Base-by-base conservation (phyloP, 495 filamentous ascomycete species). In the Bathelium albidoporum region DNA sequence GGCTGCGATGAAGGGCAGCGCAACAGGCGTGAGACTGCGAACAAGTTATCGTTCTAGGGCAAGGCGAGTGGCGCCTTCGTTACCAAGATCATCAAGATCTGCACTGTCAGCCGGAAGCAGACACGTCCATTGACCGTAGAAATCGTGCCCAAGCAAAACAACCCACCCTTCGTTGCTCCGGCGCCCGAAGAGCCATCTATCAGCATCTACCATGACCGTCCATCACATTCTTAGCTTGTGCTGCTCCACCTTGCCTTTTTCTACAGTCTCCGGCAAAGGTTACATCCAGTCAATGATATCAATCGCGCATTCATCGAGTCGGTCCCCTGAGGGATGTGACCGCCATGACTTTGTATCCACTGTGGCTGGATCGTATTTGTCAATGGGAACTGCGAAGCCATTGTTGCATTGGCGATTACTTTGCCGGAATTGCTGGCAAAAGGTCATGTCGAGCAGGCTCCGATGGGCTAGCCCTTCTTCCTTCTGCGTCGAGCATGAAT, bases 31-130 rank as follows among this genome's bases (percentile, higher is more conserved):
- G 10, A 55, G 20, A 29, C 5, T 29, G 49, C 20, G 5, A 16
- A 55, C 20, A 16, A 20, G 24, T 55, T 24, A 7, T 55, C 49
- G 22, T 28, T 55, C 20, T 29, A 24, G 49, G 49, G 11, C 11
- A 20, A 29, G 49, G 49, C 49, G 22, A 20, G 49, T 55, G 49
- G 49, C 49, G 49, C 49, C 24, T 55, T 20, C 20, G 49, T 55
- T 55, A 55, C 49, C 49, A 55, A 55, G 49, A 55, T 55, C 49
- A 55, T 24, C 49, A 55, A 55, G 49, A 55, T 55, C 49, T 55
- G 49, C 49, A 55, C 16, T 55, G 24, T 28, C 49, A 55, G 9
- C 49, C 20, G 5, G 24, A 55, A 28, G 24, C 49, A 16, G 49
- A 55, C 49, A 29, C 12, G 49, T 24, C 29, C 49, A 26, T 16